These are phyloP conservation scores for Apophysomyces sp. DNA, from an alignment of 371 early-diverging fungal species.

Conservation along the genomic window DNA sequence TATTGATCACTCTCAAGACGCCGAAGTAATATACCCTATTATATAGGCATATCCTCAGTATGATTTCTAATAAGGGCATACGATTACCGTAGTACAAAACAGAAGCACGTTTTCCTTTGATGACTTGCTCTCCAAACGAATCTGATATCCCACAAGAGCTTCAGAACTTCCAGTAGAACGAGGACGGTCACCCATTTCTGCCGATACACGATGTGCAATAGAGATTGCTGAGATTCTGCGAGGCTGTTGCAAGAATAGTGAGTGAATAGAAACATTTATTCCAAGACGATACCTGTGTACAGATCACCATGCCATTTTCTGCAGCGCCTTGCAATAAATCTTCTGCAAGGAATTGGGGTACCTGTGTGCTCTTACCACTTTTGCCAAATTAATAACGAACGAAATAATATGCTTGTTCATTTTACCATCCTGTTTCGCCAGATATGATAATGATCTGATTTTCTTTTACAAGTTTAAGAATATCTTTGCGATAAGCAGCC, in stretches of 20 bases:
- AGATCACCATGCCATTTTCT: constrained; percentile 61
- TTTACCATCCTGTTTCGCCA: constrained; percentile 87
- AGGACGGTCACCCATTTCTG: constrained; percentile 69
- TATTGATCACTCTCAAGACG: constrained; percentile 62
- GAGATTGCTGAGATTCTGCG: constrained; percentile 93
- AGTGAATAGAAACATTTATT: neutral
- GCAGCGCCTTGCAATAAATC: constrained; percentile 34
- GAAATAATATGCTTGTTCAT: constrained; percentile 1
- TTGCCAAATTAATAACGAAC: neutral
- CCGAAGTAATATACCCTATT: constrained; percentile 69
- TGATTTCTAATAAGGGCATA: neutral
- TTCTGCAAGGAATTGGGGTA: constrained; percentile 87
- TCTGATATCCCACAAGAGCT: constrained; percentile 82
- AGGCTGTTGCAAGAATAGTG: constrained; percentile 51
- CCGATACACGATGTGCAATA: constrained; percentile 88
- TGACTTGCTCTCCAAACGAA: constrained; percentile 69
- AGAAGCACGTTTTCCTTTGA: constrained; percentile 60
- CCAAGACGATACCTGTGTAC: constrained; percentile 74
- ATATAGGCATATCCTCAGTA: neutral
- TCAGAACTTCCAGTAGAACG: constrained; percentile 48
- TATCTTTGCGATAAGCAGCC: constrained; percentile 51
- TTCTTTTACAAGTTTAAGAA: constrained; percentile 49
- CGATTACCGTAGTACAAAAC: constrained; percentile 72
- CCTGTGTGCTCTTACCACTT: constrained; percentile 91
- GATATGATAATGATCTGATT: constrained; percentile 76